Percentiles rank a stretch among this genome's conserved stretches.
Conservation (phyloP, 2,329 filamentous ascomycete species). For the Beauveria sp. region DNA sequence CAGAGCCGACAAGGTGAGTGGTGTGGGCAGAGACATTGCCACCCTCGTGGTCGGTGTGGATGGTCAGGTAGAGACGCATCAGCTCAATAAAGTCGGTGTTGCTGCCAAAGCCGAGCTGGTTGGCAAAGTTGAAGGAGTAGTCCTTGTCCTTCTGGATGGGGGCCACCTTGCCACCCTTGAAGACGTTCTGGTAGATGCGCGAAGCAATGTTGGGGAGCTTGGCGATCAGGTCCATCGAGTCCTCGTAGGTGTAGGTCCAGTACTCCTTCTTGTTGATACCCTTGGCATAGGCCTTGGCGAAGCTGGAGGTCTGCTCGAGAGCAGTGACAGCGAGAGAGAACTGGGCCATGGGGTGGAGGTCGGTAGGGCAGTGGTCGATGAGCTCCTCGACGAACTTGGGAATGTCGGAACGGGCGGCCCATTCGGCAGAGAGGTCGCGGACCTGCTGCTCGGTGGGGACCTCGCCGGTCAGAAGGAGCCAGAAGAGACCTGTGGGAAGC, state of each 20-base stretch:
- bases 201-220: conserved; percentile 98
- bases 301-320: conserved; percentile 95
- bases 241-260: conserved; percentile 99
- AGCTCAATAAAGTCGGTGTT: conserved; percentile 98
- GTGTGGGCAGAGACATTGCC: conserved; percentile 98
- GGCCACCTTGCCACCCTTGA: conserved; percentile 99
- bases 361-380: conserved; percentile 98
- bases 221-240: conserved; percentile 99
- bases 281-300: conserved; percentile 98
- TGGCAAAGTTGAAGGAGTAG: conserved; percentile 98
- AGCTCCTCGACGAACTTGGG: conserved; percentile 99
- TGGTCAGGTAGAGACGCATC: conserved; percentile 98
- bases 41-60: conserved; percentile 99
- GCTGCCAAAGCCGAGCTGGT: conserved; percentile 93
- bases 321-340: conserved; percentile 96
- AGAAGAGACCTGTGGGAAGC: conserved; percentile 72
- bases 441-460: conserved; percentile 97
- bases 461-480: conserved; percentile 97
- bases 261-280: conserved; percentile 99
- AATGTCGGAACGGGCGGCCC: conserved; percentile 93
- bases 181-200: conserved; percentile 99
- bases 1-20: conserved; percentile 93
- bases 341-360: conserved; percentile 99
- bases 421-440: conserved; percentile 94
- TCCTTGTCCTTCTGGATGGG: conserved; percentile 98